Conservation (phyloP, 1,139 yeast species). For the Taiozyma sp. region DNA sequence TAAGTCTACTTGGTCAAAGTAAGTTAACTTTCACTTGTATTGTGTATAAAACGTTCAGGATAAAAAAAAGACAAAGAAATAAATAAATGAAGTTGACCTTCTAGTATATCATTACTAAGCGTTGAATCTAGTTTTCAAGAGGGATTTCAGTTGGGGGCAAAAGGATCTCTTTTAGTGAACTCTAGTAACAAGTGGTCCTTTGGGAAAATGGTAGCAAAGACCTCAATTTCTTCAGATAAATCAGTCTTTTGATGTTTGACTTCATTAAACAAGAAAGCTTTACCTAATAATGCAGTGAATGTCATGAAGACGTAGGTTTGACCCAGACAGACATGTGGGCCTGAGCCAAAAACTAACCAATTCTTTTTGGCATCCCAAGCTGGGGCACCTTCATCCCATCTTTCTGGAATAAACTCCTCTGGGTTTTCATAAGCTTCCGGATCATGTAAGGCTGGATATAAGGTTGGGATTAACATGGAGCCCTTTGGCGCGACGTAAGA, state of each 20-base stretch:
- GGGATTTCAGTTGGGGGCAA: slow-evolving; percentile 12
- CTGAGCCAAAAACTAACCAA: slow-evolving; percentile 96
- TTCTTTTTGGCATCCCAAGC: slow-evolving; percentile 68
- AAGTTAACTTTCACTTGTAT: not conserved
- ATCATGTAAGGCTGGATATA: slow-evolving; percentile 94
- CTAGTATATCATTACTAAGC: not conserved
- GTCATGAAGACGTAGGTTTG: slow-evolving; percentile 89
- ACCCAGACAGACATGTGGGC: slow-evolving; percentile 95
- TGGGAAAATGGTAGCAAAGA: slow-evolving; percentile 97
- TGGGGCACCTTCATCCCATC: slow-evolving; percentile 74
- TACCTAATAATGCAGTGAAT: slow-evolving; percentile 86
- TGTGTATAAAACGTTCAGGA: not conserved
- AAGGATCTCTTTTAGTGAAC: slow-evolving; percentile 58
- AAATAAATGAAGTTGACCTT: not conserved
- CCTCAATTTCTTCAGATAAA: slow-evolving; percentile 84
- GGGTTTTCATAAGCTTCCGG: slow-evolving; percentile 95
- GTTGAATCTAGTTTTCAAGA: not conserved
- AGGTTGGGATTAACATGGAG: slow-evolving; percentile 91
- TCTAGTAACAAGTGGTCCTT: slow-evolving; percentile 84
- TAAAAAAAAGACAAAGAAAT: not conserved
- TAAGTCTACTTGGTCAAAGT: no score
- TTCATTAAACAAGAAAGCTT: slow-evolving; percentile 74
- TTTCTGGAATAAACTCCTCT: slow-evolving; percentile 89
- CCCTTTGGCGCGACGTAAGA: slow-evolving; percentile 93
- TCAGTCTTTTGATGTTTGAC: slow-evolving; percentile 79